Conservation (phyloP, 106 monocot genomes). For the Vanilla planifolia region DNA sequence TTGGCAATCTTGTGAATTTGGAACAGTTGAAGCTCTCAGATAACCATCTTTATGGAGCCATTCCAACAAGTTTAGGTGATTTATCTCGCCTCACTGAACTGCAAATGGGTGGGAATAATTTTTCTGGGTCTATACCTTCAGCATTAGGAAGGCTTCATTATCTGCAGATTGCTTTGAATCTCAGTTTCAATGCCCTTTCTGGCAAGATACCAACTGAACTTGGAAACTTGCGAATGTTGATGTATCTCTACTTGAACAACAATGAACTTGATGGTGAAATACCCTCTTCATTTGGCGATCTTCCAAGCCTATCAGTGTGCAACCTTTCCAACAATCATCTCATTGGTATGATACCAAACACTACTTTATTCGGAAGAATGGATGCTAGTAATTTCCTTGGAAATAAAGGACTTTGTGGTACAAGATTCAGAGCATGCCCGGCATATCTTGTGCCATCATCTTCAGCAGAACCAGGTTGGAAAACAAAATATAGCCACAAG, state of each 20-base stretch:
- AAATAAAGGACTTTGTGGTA: conserved; percentile 52
- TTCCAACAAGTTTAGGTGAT: conserved; percentile 48
- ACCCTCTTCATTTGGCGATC: conserved; percentile 40
- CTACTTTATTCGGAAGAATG: conserved; percentile 42
- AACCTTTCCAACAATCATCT: conserved; percentile 77
- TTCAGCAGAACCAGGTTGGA: conserved; percentile 3
- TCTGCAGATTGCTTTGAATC: conserved; percentile 67
- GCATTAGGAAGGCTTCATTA: conserved; percentile 52
- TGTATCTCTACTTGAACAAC: conserved; percentile 53
- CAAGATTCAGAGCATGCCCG: conserved; percentile 25
- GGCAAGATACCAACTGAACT: conserved; percentile 57
- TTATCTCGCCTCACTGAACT: conserved; percentile 57
- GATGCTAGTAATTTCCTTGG: conserved; percentile 70
- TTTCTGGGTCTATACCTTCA: conserved; percentile 49
- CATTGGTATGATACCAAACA: conserved; percentile 44
- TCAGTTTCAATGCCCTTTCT: conserved; percentile 71
- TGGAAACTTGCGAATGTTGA: conserved; percentile 54
- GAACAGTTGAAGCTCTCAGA: conserved; percentile 58
- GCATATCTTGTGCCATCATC: conserved; percentile 9
- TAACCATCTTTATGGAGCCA: conserved; percentile 55
- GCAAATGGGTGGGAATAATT: conserved; percentile 62
- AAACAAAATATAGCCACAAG: conserved; percentile 15
- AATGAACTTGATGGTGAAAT: conserved; percentile 63
- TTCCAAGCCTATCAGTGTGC: conserved; percentile 51
- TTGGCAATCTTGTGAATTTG: conserved; percentile 53